These are phyloP conservation scores for Solanum sitiens DNA, from an alignment of 257 asterid genomes.

Conservation along the genomic window DNA sequence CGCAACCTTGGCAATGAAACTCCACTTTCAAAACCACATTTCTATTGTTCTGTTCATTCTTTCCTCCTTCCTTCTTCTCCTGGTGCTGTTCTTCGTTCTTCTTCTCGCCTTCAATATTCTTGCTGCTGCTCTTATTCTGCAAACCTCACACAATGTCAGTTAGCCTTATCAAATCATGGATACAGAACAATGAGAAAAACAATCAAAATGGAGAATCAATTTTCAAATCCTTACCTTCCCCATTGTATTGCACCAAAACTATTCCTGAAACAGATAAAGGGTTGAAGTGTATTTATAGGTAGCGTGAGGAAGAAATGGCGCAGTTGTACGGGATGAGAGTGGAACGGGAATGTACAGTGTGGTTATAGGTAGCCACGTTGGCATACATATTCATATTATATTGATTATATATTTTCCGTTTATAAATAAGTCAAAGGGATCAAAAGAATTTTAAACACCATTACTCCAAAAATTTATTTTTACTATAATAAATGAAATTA, in stretches of 20 bases:
- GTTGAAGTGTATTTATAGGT: background rate
- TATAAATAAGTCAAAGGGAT: background rate
- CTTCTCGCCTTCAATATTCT: background rate
- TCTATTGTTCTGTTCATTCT: conserved; percentile 7
- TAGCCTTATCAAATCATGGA: background rate
- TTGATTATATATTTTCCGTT: background rate
- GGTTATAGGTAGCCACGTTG: background rate
- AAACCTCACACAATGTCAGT: background rate
- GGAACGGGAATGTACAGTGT: background rate
- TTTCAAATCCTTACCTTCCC: background rate
- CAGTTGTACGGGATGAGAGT: background rate
- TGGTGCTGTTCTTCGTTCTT: background rate
- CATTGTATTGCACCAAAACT: background rate
- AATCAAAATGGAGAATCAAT: background rate
- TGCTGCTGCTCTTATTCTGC: conserved; percentile 3
- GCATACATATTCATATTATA: background rate
- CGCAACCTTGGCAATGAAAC: conserved; percentile 81
- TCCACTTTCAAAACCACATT: conserved; percentile 57
- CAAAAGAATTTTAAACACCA: background rate
- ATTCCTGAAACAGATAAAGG: background rate
- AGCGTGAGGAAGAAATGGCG: background rate
- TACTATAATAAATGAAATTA: background rate
- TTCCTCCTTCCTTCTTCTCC: conserved; percentile 17
- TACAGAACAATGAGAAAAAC: background rate
- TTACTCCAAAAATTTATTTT: background rate